Evolutionary conservation across 139 green algal genomes (phyloP).

Genomic region (Chlorella sp.): DNA sequence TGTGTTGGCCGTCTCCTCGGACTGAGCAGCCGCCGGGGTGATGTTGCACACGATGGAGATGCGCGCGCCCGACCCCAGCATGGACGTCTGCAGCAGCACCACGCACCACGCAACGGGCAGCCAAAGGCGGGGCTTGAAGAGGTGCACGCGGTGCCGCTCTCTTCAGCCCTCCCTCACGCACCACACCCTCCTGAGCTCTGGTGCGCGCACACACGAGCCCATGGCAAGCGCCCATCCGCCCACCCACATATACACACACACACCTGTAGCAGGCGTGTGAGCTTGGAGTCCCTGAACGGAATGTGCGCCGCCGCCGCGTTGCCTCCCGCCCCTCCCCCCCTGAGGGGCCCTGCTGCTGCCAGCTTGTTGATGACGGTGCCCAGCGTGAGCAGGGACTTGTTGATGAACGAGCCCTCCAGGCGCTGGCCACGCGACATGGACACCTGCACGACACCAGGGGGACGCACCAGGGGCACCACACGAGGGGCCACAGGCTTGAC

Average conservation of each 20-base stretch:
- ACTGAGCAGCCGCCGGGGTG: conserved; percentile 75
- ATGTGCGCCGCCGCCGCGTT: conserved; percentile 44
- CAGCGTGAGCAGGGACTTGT: conserved; percentile 91
- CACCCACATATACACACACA: too few relatives aligned
- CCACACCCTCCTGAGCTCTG: not conserved
- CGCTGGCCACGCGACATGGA: conserved; percentile 59
- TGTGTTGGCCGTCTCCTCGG: conserved; percentile 92
- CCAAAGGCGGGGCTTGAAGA: too few relatives aligned
- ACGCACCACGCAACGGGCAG: not conserved
- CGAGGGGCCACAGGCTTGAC: not conserved
- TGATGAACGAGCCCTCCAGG: conserved; percentile 91
- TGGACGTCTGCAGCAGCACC: conserved; percentile 25
- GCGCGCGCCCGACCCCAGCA: conserved; percentile 61
- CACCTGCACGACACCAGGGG: conserved; percentile 46
- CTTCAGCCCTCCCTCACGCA: not conserved
- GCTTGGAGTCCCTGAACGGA: conserved; percentile 85
- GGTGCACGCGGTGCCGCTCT: too few relatives aligned
- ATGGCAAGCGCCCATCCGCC: too few relatives aligned
- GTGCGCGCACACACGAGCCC: too few relatives aligned
- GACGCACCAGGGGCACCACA: not conserved
- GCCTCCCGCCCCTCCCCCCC: conserved; percentile 10
- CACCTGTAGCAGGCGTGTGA: conserved; percentile 64
- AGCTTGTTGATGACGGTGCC: conserved; percentile 90
- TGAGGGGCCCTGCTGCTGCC: conserved; percentile 6
- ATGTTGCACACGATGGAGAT: conserved; percentile 86